Evolutionary conservation across 2,329 filamentous ascomycete species (phyloP).

Genomic region (Calonectria leucothoes): DNA sequence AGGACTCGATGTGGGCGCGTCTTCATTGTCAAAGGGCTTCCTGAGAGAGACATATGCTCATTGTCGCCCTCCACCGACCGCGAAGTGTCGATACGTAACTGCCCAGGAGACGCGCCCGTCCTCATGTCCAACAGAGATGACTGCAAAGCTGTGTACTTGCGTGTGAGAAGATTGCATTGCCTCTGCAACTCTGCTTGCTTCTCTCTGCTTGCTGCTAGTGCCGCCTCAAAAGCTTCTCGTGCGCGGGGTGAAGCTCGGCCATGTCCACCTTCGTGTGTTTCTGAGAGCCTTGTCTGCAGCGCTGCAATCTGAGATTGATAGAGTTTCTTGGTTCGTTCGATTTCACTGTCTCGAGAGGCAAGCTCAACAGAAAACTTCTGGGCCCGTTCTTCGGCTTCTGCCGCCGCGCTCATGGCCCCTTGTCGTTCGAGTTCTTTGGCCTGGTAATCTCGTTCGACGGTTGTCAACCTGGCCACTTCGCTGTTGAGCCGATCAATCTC

Average conservation of each 20-base stretch:
- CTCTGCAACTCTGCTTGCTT: conserved; percentile 66
- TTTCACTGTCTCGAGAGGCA: conserved; percentile 59
- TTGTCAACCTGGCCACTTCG: conserved; percentile 70
- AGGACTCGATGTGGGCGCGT: conserved; percentile 53
- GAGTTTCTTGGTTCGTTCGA: conserved; percentile 54
- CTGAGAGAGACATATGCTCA: conserved; percentile 51
- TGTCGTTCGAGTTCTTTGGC: conserved; percentile 72
- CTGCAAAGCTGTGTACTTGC: conserved; percentile 65
- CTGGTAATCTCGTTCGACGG: conserved; percentile 71
- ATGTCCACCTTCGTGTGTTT: conserved; percentile 46
- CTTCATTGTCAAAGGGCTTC: conserved; percentile 52
- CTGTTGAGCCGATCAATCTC: conserved; percentile 70
- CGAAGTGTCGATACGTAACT: conserved; percentile 36
- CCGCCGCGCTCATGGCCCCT: conserved; percentile 66
- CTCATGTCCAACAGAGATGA: conserved; percentile 61
- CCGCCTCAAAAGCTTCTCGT: conserved; percentile 55
- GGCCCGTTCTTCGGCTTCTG: conserved; percentile 68
- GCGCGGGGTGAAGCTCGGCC: conserved; percentile 40
- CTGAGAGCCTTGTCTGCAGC: conserved; percentile 58
- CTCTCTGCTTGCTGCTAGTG: conserved; percentile 62
- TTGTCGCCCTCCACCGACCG: conserved; percentile 41
- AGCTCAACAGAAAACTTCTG: conserved; percentile 71
- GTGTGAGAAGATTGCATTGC: conserved; percentile 61
- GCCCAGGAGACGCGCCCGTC: conserved; percentile 43
- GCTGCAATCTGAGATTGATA: conserved; percentile 61